Evolutionary conservation across 129 eudicot genomes (phyloP).

Genomic region (Helichrysum umbraculigerum): DNA sequence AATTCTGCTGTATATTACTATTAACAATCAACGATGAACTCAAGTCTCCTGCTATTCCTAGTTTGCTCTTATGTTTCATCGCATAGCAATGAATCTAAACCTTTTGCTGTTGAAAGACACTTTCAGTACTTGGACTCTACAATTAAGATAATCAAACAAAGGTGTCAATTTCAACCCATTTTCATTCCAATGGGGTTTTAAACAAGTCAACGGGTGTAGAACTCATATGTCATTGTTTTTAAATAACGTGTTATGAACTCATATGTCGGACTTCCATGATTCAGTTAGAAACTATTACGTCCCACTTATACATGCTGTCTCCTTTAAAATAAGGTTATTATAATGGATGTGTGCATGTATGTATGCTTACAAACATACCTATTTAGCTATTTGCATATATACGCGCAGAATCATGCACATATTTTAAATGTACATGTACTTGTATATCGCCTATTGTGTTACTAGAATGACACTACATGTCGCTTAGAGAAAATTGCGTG

Average conservation of each 20-base stretch:
- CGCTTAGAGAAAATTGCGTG: too few species aligned
- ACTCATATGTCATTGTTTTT: not conserved
- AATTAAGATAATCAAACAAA: not conserved
- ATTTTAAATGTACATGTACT: too few species aligned
- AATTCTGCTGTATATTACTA: conserved; percentile 31
- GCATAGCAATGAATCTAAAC: too few species aligned
- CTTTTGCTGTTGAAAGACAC: not conserved
- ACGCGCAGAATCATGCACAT: too few species aligned
- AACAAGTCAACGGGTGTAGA: not conserved
- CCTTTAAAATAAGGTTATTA: too few species aligned
- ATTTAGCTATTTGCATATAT: not conserved
- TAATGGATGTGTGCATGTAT: too few species aligned
- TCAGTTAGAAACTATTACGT: not conserved
- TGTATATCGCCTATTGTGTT: not conserved
- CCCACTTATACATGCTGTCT: not conserved
- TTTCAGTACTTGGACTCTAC: not conserved
- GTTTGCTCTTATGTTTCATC: not conserved
- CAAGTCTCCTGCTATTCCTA: not conserved
- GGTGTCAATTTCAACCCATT: not conserved
- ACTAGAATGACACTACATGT: not conserved
- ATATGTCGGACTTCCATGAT: not conserved
- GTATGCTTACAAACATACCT: not conserved
- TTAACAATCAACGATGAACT: conserved; percentile 4
- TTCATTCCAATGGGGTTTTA: not conserved
- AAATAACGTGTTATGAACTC: not conserved